Base-by-base conservation (phyloP, 1,139 yeast species). In the Tardiomyces blankii region DNA sequence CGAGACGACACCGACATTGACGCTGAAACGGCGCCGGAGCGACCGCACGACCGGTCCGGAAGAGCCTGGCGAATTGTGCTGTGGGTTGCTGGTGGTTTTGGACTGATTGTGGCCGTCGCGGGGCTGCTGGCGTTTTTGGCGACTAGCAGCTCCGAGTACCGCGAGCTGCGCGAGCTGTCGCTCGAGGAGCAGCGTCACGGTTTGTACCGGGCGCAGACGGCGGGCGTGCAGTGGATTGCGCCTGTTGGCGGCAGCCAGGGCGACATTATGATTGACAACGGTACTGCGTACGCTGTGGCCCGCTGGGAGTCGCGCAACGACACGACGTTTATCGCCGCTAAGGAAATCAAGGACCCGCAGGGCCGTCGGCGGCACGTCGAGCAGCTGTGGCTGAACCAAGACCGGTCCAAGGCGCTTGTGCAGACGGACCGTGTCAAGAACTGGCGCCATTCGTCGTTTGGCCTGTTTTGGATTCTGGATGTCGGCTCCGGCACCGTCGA, bases 381-480 rank as follows among this genome's bases (percentile, higher is more conserved):
- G 23, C 41, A 51, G 1, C 45, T 66, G 62, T 52, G 51, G 8
- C 48, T 70, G 35, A 63, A 63, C 49, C 54, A 56, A 9, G 56
- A 75, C 52, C 68, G 77, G 51, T 61, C 68, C 28, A 68, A 67
- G 54, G 80, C 79, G 0, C 51, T 81, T 16, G 61, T 80, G 44
- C 63, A 63, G 42, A 73, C 86, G 0, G 73, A 85, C 54, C 58
- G 69, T 12, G 66, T 70, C 30, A 67, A 71, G 44, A 74, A 77
- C 54, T 89, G 85, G 78, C 73, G 98, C 52, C 91, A 88, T 59
- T 89, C 96, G 2, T 67, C 80, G 1, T 68, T 68, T 44, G 82
- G 84, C 0, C 55, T 68, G 33, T 87, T 78, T 62, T 89, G 93
- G 87, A 47, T 83, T 2, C 66, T 70, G 45, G 77, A 80, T 50